Percentiles rank a stretch among this genome's conserved stretches.
These are phyloP conservation scores for Calonectria hongkongensis DNA, from an alignment of 2,329 filamentous ascomycete genomes.

Conservation along the genomic window DNA sequence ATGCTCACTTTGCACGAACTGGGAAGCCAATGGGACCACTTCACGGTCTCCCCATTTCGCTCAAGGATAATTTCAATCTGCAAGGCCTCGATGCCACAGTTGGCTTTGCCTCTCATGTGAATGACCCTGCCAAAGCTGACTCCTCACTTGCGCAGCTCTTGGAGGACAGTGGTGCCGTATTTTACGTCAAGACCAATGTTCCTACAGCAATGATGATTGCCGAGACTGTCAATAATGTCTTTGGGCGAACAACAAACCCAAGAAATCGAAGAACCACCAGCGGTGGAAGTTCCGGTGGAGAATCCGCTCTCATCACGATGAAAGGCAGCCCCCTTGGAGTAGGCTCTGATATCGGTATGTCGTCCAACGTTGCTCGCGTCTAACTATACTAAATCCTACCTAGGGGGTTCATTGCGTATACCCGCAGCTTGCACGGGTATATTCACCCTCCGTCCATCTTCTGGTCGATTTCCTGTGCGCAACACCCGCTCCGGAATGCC, in stretches of 20 bases:
- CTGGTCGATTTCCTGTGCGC: slow-evolving; percentile 75
- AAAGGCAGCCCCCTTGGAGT: slow-evolving; percentile 76
- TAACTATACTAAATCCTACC: background rate
- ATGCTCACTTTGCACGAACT: slow-evolving; percentile 69
- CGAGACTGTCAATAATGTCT: slow-evolving; percentile 79
- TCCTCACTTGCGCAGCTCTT: slow-evolving; percentile 65
- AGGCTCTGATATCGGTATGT: slow-evolving; percentile 75
- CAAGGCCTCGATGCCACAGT: slow-evolving; percentile 76
- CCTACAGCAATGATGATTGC: slow-evolving; percentile 82
- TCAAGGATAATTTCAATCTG: slow-evolving; percentile 84
- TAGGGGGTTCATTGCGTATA: slow-evolving; percentile 72
- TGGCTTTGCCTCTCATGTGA: slow-evolving; percentile 78
- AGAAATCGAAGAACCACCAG: slow-evolving; percentile 74
- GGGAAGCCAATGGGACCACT: slow-evolving; percentile 75
- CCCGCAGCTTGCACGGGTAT: slow-evolving; percentile 75
- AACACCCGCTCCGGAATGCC: slow-evolving; percentile 74
- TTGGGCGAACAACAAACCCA: slow-evolving; percentile 78
- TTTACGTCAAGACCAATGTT: slow-evolving; percentile 75
- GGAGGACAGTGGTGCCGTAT: slow-evolving; percentile 69
- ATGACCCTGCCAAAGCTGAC: slow-evolving; percentile 70
- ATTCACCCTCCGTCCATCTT: slow-evolving; percentile 74
- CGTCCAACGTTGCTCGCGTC: fast-evolving
- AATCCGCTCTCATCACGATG: slow-evolving; percentile 77
- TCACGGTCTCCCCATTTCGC: slow-evolving; percentile 78
- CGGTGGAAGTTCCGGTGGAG: slow-evolving; percentile 81